Evolutionary conservation across 1,139 yeast species (phyloP).

Genomic region (Suhomyces maxii): DNA sequence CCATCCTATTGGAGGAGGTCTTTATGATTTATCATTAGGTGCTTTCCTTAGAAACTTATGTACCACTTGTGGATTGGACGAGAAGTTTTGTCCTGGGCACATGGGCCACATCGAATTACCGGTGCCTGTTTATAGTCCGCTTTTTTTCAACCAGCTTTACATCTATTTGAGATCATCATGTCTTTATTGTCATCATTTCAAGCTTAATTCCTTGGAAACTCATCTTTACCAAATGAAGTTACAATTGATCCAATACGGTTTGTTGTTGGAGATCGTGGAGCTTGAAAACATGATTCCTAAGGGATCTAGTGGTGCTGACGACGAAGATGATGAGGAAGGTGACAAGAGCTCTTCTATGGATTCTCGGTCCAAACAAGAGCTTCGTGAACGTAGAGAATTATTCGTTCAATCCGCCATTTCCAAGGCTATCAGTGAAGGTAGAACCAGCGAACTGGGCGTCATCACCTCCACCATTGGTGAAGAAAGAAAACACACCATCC

Average conservation of each 20-base stretch:
- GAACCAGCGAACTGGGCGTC: conserved; percentile 64
- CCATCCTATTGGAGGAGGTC: conserved; percentile 91
- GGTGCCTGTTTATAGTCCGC: conserved; percentile 90
- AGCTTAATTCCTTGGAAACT: conserved; percentile 64
- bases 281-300: conserved; percentile 60
- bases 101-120: conserved; percentile 98
- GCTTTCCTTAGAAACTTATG: conserved; percentile 88
- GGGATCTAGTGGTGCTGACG: conserved; percentile 27
- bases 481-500: conserved; percentile 77
- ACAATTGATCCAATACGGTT: conserved; percentile 81
- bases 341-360: conserved; percentile 29
- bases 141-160: conserved; percentile 90
- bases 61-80: conserved; percentile 95
- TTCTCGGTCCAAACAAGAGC: conserved; percentile 43
- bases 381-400: conserved; percentile 60
- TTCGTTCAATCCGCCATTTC: conserved; percentile 73
- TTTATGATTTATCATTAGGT: conserved; percentile 91
- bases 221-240: conserved; percentile 80
- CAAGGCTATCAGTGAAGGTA: conserved; percentile 76
- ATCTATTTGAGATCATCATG: conserved; percentile 82
- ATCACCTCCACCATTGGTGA: conserved; percentile 83
- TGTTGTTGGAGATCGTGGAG: conserved; percentile 73
- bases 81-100: conserved; percentile 95
- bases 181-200: conserved; percentile 86
- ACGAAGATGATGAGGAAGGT: conserved; percentile 12